These are phyloP conservation scores for Hericium alpestre DNA, from an alignment of 768 basidiomycete species.

Conservation along the genomic window DNA sequence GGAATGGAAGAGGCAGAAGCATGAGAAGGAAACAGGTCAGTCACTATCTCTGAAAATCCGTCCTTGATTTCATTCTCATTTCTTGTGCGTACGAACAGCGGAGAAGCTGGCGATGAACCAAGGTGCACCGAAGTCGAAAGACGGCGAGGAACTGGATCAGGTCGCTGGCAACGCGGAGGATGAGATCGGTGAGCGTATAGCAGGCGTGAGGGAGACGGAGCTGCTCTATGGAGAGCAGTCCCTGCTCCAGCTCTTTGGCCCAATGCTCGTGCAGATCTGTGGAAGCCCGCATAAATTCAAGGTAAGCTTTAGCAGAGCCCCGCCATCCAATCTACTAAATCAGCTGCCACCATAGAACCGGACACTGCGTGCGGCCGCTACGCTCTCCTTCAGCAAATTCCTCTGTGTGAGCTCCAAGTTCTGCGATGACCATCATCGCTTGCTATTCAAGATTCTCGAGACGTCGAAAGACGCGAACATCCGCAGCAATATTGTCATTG, in stretches of 20 bases:
- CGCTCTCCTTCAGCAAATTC: constrained; percentile 87
- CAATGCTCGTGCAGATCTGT: constrained; percentile 83
- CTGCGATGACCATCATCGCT: constrained; percentile 79
- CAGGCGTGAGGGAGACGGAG: constrained; percentile 75
- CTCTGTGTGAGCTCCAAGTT: constrained; percentile 91
- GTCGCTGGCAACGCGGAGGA: constrained; percentile 97
- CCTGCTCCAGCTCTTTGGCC: constrained; percentile 76
- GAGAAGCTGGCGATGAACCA: constrained; percentile 17
- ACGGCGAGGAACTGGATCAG: constrained; percentile 85
- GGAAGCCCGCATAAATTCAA: constrained; percentile 87
- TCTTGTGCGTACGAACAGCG: neutral
- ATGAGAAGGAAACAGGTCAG: constrained; percentile 72
- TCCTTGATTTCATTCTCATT: neutral
- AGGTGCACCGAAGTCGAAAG: constrained; percentile 31
- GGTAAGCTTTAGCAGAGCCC: constrained; percentile 29
- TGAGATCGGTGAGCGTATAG: constrained; percentile 90
- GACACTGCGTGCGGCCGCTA: constrained; percentile 77
- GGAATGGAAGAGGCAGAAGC: constrained; percentile 94
- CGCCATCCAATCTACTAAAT: neutral
- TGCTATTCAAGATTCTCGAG: constrained; percentile 91
- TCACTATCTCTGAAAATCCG: neutral
- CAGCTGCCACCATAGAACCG: constrained; percentile 47
- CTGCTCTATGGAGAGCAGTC: constrained; percentile 77
- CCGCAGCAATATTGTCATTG: constrained; percentile 93
- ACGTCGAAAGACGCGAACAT: constrained; percentile 84